Percentiles rank a stretch among this genome's conserved stretches.
These are phyloP conservation scores for Thuja plicata DNA, from an alignment of 83 land plant genomes.

Conservation along the genomic window DNA sequence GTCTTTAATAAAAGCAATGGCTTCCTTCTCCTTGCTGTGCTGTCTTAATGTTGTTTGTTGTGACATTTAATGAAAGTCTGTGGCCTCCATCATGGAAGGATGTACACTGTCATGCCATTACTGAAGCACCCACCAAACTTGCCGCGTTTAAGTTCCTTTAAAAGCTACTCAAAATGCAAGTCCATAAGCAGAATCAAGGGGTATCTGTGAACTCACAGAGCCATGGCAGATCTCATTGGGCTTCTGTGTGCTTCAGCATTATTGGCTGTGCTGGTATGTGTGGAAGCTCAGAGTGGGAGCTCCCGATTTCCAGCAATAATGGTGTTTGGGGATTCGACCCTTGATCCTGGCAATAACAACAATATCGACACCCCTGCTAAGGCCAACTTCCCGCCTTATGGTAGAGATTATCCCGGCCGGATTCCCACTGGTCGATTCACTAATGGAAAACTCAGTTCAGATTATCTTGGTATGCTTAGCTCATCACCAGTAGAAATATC, in stretches of 20 bases:
- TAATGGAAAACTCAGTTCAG: conserved; percentile 23
- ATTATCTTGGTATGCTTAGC: background rate
- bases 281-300: background rate
- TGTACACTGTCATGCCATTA: background rate
- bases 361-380: conserved; percentile 10
- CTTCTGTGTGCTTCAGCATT: background rate
- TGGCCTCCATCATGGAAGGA: background rate
- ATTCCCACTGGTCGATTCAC: conserved; percentile 20
- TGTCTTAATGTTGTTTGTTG: background rate
- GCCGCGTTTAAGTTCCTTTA: background rate
- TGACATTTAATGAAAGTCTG: background rate
- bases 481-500: background rate
- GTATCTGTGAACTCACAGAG: background rate
- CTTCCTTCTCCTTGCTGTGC: background rate
- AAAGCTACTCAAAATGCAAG: background rate
- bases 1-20: background rate
- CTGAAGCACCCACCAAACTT: background rate
- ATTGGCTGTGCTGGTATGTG: background rate
- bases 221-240: background rate
- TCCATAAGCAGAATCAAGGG: background rate
- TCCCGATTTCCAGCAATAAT: conserved; percentile 10
- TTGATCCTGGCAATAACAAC: conserved; percentile 34
- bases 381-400: conserved; percentile 24
- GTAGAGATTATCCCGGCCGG: conserved; percentile 14
- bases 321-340: conserved; percentile 26